Evolutionary conservation across 495 filamentous ascomycete genomes (phyloP), one percentile per base, ranked within the genome.

Genomic region (Penicillium pancosmium): DNA sequence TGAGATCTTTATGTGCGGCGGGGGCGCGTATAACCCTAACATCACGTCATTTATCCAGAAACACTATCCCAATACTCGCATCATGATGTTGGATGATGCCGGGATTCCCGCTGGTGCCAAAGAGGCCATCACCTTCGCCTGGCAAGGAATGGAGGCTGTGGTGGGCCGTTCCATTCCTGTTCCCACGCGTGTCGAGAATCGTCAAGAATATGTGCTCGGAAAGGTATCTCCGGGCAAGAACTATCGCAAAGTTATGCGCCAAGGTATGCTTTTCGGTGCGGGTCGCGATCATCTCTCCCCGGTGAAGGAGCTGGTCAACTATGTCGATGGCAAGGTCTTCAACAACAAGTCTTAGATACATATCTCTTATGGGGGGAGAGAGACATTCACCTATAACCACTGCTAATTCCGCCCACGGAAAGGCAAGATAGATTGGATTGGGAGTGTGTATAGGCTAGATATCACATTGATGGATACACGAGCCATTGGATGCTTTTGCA

Each of bases 1-100:
- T 19, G 66, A 67, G 49, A 71, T 71, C 50, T 71, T 64, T 52
- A 62, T 71, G 33, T 63, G 66, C 52, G 68, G 68, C 31, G 67
- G 66, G 35, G 68, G 68, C 15, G 62, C 66, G 11, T 67, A 65
- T 59, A 71, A 71, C 59, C 66, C 66, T 12, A 69, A 67, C 55
- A 71, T 69, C 58, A 62, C 64, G 54, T 53, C 64, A 52, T 70
- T 66, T 54, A 63, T 70, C 34, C 54, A 56, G 36, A 48, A 65
- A 38, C 61, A 57, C 43, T 43, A 67, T 46, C 66, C 66, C 7
- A 56, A 68, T 16, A 68, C 65, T 19, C 55, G 54, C 44, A 70
- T 70, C 35, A 35, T 57, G 11, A 25, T 51, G 36, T 34, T 70
- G 10, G 60, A 65, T 47, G 65, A 52, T 35, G 59, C 64, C 38